phyloP scores from a whole-genome alignment of 1,139 yeast genomes.

The Chernovozyma aurita region DNA sequence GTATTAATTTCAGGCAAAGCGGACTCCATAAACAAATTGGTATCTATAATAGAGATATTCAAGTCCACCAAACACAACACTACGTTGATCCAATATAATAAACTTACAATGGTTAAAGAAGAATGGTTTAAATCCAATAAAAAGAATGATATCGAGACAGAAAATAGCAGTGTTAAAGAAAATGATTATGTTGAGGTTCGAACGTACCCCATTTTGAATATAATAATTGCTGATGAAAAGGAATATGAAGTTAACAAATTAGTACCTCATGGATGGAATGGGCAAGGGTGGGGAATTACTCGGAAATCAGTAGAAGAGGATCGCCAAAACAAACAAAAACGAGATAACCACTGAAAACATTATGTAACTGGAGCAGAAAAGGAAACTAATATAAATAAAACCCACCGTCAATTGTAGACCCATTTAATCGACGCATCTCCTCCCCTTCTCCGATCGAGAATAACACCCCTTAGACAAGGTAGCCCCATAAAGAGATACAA shows the following conservation, averaged over 20 bases:
- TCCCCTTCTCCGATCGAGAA: too few species aligned
- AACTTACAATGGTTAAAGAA: conserved; percentile 2
- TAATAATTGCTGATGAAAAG: neutral
- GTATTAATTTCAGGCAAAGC: conserved; percentile 17
- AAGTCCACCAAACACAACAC: conserved; percentile 12
- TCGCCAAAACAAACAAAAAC: too few species aligned
- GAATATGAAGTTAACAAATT: neutral
- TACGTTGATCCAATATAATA: conserved; percentile 3
- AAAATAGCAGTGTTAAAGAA: too few species aligned
- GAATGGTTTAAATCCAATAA: neutral
- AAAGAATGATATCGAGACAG: neutral
- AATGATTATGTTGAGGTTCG: neutral
- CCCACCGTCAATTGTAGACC: too few species aligned
- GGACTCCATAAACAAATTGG: conserved; percentile 19
- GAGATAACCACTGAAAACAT: too few species aligned
- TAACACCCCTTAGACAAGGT: too few species aligned
- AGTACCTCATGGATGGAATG: conserved; percentile 3
- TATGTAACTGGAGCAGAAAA: too few species aligned
- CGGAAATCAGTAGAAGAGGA: too few species aligned
- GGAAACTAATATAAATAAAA: too few species aligned
- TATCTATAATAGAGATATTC: conserved; percentile 25
- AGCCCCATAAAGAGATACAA: too few species aligned
- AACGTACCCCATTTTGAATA: neutral
- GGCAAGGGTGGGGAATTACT: neutral
- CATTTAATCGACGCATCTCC: too few species aligned